These are phyloP conservation scores for Globisporangium viniferum DNA, from an alignment of 352 stramenopile genomes.

Conservation along the genomic window DNA sequence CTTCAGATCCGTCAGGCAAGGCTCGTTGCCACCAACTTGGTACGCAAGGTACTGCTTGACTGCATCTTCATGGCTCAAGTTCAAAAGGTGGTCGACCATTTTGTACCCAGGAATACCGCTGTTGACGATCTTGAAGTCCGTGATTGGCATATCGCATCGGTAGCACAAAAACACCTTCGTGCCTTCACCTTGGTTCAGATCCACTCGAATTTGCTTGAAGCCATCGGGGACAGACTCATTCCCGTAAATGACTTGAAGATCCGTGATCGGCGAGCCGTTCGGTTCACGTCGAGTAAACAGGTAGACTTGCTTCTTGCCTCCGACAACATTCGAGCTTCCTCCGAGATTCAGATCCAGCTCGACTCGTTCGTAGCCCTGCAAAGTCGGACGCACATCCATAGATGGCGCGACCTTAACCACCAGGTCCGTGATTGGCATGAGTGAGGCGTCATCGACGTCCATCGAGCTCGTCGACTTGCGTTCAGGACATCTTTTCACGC, in stretches of 20 bases:
- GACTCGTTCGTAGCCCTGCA: conserved; percentile 75
- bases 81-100: conserved; percentile 77
- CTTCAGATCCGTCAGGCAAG: conserved; percentile 75
- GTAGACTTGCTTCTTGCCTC: conserved; percentile 84
- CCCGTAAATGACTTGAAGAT: conserved; percentile 75
- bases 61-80: conserved; percentile 58
- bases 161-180: conserved; percentile 86
- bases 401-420: conserved; percentile 63
- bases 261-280: conserved; percentile 81
- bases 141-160: conserved; percentile 86
- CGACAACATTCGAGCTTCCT: conserved; percentile 35
- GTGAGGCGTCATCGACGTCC: conserved; percentile 23
- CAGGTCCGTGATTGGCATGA: conserved; percentile 78
- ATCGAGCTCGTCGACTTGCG: conserved; percentile 25
- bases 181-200: conserved; percentile 83
- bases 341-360: conserved; percentile 82
- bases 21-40: conserved; percentile 79
- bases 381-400: conserved; percentile 54
- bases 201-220: conserved; percentile 84
- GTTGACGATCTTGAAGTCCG: conserved; percentile 83
- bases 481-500: conserved; percentile 70
- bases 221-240: conserved; percentile 83
- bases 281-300: conserved; percentile 74
- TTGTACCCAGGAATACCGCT: conserved; percentile 80
- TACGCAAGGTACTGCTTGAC: conserved; percentile 81